Conservation (phyloP, 768 basidiomycete genomes). For the Mycena leptocephala region DNA sequence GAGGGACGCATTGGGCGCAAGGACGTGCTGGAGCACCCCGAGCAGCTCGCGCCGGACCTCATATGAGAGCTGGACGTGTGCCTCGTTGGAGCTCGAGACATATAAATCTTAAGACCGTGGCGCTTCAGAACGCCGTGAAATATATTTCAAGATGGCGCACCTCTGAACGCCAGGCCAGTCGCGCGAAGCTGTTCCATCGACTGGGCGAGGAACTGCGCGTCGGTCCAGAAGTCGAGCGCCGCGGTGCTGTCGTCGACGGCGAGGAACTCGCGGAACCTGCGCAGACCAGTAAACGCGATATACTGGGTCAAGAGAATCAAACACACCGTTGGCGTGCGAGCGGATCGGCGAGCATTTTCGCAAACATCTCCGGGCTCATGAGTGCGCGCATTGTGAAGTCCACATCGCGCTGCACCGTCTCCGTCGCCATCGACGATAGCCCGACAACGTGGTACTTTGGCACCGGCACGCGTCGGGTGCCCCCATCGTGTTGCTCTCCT, state of each 20-base stretch:
- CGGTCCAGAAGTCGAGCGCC: slow-evolving; percentile 31
- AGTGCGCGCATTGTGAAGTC: slow-evolving; percentile 31
- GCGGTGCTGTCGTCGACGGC: slow-evolving; percentile 1
- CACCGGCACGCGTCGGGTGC: neutral
- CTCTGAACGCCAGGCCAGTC: slow-evolving; percentile 17
- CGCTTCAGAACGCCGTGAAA: neutral
- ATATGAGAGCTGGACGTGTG: neutral
- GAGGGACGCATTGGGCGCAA: slow-evolving; percentile 16
- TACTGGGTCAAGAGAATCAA: neutral
- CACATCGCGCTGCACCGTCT: slow-evolving; percentile 29
- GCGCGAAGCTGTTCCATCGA: slow-evolving; percentile 5
- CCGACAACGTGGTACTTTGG: slow-evolving; percentile 13
- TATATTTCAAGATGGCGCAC: neutral
- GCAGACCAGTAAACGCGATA: neutral
- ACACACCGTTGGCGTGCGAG: slow-evolving; percentile 30
- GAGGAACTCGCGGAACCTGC: slow-evolving; percentile 34
- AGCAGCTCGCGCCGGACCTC: slow-evolving; percentile 30
- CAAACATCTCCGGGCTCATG: slow-evolving; percentile 33
- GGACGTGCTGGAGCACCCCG: slow-evolving; percentile 24
- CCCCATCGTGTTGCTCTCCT: neutral
- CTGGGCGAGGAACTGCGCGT: slow-evolving; percentile 26
- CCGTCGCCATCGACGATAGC: slow-evolving; percentile 16
- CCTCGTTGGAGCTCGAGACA: neutral
- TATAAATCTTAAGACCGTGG: slow-evolving; percentile 21
- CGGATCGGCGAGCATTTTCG: slow-evolving; percentile 26